These are phyloP conservation scores for Populus nigra DNA, from an alignment of 345 rosid genomes.

Conservation along the genomic window DNA sequence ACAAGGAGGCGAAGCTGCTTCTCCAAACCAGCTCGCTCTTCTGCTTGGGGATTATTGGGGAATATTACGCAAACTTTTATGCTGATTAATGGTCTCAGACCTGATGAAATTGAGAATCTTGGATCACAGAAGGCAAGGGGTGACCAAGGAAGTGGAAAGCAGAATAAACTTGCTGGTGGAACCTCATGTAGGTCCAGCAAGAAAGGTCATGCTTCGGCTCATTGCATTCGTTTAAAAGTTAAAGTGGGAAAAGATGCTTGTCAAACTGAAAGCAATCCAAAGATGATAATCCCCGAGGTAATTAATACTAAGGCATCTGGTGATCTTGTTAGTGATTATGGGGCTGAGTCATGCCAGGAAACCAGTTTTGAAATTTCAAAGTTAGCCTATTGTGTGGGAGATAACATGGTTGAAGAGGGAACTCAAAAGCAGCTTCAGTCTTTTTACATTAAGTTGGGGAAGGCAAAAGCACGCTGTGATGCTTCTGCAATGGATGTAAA, in stretches of 20 bases:
- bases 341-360: constrained; percentile 21
- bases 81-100: constrained; percentile 36
- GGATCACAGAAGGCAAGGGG: constrained; percentile 36
- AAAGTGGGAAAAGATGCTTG: constrained; percentile 64
- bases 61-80: constrained; percentile 45
- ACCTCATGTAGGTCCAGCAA: constrained; percentile 35
- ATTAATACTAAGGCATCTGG: constrained; percentile 35
- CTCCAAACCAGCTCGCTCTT: constrained; percentile 64
- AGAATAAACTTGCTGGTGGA: constrained; percentile 26
- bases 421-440: constrained; percentile 23
- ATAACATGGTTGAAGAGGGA: constrained; percentile 35
- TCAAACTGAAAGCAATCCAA: constrained; percentile 30
- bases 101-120: constrained; percentile 34
- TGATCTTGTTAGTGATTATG: constrained; percentile 24
- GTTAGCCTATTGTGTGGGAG: constrained; percentile 22
- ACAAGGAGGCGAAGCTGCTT: constrained; percentile 71
- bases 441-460: constrained; percentile 28
- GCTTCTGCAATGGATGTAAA: constrained; percentile 30
- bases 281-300: constrained; percentile 37
- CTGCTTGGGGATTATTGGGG: constrained; percentile 64
- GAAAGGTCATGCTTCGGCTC: constrained; percentile 37
- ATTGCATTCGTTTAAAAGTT: constrained; percentile 71
- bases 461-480: constrained; percentile 25
- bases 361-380: constrained; percentile 31
- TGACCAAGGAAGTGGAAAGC: constrained; percentile 36